These are phyloP conservation scores for Circinella minor DNA, from an alignment of 371 early-diverging fungal species.

Conservation along the genomic window DNA sequence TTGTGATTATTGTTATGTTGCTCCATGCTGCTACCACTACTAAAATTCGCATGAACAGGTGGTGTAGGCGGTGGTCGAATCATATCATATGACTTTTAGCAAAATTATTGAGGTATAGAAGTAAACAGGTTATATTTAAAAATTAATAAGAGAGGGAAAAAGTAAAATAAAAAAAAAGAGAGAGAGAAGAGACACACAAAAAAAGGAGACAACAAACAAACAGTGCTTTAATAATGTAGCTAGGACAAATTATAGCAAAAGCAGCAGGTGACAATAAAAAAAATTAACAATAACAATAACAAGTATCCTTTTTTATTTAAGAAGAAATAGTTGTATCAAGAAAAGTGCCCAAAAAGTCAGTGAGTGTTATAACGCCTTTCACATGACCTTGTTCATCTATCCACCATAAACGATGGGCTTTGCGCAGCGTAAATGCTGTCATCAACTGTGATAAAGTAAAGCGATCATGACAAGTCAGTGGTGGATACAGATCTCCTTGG, in stretches of 20 bases:
- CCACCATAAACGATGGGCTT: slow-evolving; percentile 64
- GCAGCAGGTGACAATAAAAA: neutral
- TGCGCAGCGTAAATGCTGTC: slow-evolving; percentile 55
- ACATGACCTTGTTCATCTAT: slow-evolving; percentile 54
- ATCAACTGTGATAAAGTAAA: slow-evolving; percentile 65
- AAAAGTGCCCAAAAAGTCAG: slow-evolving; percentile 28
- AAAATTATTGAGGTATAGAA: neutral
- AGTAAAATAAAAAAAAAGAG: slow-evolving; percentile 2
- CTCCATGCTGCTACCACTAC: neutral
- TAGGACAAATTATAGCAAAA: neutral
- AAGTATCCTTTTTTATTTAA: neutral
- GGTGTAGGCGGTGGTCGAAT: slow-evolving; percentile 2
- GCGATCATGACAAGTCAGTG: slow-evolving; percentile 58
- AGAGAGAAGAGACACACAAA: slow-evolving; percentile 2
- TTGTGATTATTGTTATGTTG: neutral
- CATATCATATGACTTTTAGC: neutral
- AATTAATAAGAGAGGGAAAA: neutral
- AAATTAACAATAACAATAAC: neutral
- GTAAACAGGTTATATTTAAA: neutral
- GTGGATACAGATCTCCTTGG: slow-evolving; percentile 54
- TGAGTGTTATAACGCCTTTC: slow-evolving; percentile 55
- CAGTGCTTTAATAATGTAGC: neutral
- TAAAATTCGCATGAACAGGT: neutral
- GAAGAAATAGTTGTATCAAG: slow-evolving; percentile 3
- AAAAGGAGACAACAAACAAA: neutral